These are phyloP conservation scores for Boletellus dicymbophilus DNA, from an alignment of 1,284 basidiomycete genomes.

Conservation along the genomic window DNA sequence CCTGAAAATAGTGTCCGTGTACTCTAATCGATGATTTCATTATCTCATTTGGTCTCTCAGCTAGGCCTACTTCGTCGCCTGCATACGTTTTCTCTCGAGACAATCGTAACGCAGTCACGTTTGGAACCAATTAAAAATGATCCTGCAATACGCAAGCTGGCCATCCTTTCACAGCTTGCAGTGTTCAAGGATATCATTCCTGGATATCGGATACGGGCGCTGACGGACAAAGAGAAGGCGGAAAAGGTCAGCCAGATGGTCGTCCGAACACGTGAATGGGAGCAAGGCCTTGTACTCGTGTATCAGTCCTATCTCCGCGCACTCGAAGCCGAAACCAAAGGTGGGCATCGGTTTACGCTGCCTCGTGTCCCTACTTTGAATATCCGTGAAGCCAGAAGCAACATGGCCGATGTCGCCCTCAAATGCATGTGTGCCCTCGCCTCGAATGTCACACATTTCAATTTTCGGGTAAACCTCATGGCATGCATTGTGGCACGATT, in stretches of 20 bases:
- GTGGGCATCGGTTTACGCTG: conserved; percentile 44
- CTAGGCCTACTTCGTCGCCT: conserved; percentile 84
- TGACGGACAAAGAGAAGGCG: conserved; percentile 89
- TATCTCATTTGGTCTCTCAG: conserved; percentile 42
- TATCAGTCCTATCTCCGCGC: conserved; percentile 90
- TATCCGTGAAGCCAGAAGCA: conserved; percentile 59
- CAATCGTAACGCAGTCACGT: conserved; percentile 68
- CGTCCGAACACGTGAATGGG: conserved; percentile 89
- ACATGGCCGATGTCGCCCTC: conserved; percentile 73
- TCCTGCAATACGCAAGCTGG: conserved; percentile 81
- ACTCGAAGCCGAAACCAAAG: conserved; percentile 87
- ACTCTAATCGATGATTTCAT: conserved; percentile 9
- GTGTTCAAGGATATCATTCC: conserved; percentile 97
- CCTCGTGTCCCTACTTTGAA: conserved; percentile 23
- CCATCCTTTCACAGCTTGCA: conserved; percentile 89
- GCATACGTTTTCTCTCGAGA: conserved; percentile 78
- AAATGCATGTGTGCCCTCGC: conserved; percentile 89
- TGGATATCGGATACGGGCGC: conserved; percentile 83
- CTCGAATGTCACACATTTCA: conserved; percentile 91
- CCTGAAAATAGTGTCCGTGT: conserved; percentile 77
- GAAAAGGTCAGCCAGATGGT: conserved; percentile 97
- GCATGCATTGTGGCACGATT: conserved; percentile 83
- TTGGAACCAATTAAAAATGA: conserved; percentile 78
- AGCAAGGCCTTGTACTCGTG: conserved; percentile 89
- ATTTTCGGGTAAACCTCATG: conserved; percentile 95